phyloP scores from a whole-genome alignment of 306 rosid genomes.

The Hippophae rhamnoides region DNA sequence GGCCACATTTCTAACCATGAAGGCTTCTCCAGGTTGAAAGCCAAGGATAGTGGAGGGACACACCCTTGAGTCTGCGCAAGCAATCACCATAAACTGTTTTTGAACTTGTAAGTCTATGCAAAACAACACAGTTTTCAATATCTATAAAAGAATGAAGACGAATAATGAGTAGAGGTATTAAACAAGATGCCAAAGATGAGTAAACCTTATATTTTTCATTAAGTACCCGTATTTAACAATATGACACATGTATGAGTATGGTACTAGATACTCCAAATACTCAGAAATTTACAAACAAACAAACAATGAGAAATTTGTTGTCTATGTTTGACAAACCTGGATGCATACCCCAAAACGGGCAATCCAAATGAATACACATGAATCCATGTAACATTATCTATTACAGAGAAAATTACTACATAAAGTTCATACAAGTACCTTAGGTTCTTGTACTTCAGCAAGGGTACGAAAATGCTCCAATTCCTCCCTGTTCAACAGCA shows the following conservation, averaged over 20 bases:
- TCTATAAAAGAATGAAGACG: slow-evolving; percentile 10
- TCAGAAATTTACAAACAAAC: too few relatives aligned
- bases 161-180: neutral
- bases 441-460: slow-evolving; percentile 68
- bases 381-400: too few relatives aligned
- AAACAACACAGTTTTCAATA: slow-evolving; percentile 5
- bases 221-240: neutral
- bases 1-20: slow-evolving; percentile 74
- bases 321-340: too few relatives aligned
- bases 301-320: too few relatives aligned
- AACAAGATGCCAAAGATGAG: neutral
- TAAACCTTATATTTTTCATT: neutral
- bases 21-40: slow-evolving; percentile 92
- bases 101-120: slow-evolving; percentile 43
- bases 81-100: slow-evolving; percentile 84
- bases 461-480: slow-evolving; percentile 53
- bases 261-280: too few relatives aligned
- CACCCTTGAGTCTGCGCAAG: slow-evolving; percentile 93
- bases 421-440: slow-evolving; percentile 32
- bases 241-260: too few relatives aligned
- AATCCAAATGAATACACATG: too few relatives aligned
- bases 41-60: slow-evolving; percentile 89
- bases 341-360: too few relatives aligned
- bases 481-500: slow-evolving; percentile 48
- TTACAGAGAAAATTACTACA: too few relatives aligned